phyloP scores from a whole-genome alignment of 805 yeast genomes.

The Grigorovia jiainica region DNA sequence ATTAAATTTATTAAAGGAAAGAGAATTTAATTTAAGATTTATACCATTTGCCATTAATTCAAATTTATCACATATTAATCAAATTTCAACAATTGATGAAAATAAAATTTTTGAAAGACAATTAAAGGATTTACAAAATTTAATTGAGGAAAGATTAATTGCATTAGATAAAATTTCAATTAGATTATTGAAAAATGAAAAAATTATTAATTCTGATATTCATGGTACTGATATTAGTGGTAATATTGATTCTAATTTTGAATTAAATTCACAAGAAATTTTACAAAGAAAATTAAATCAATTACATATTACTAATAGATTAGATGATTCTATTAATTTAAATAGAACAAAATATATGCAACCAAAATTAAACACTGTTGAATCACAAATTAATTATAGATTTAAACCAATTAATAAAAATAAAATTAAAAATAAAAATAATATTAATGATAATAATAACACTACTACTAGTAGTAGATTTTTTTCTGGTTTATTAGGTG shows the following conservation, averaged over 20 bases:
- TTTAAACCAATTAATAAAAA: constrained; percentile 14
- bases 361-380: constrained; percentile 11
- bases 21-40: constrained; percentile 31
- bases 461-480: constrained; percentile 16
- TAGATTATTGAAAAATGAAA: constrained; percentile 16
- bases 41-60: constrained; percentile 32
- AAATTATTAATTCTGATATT: constrained; percentile 20
- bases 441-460: neutral
- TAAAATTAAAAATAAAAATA: neutral
- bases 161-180: constrained; percentile 19
- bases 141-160: constrained; percentile 21
- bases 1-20: constrained; percentile 28
- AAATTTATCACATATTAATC: neutral
- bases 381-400: constrained; percentile 23
- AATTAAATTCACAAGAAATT: constrained; percentile 18
- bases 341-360: constrained; percentile 7
- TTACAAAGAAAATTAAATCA: constrained; percentile 24
- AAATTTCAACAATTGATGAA: neutral
- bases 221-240: constrained; percentile 23
- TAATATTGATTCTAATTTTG: constrained; percentile 13
- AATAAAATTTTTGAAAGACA: constrained; percentile 12
- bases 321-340: constrained; percentile 5
- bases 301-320: constrained; percentile 20
- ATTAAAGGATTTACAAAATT: constrained; percentile 14
- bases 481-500: constrained; percentile 18